A percentile compares a stretch with the other conserved stretches of the same genome.
phyloP scores from a whole-genome alignment of 202 grass and related monocot genomes.

The Cymbopogon flexuosus region DNA sequence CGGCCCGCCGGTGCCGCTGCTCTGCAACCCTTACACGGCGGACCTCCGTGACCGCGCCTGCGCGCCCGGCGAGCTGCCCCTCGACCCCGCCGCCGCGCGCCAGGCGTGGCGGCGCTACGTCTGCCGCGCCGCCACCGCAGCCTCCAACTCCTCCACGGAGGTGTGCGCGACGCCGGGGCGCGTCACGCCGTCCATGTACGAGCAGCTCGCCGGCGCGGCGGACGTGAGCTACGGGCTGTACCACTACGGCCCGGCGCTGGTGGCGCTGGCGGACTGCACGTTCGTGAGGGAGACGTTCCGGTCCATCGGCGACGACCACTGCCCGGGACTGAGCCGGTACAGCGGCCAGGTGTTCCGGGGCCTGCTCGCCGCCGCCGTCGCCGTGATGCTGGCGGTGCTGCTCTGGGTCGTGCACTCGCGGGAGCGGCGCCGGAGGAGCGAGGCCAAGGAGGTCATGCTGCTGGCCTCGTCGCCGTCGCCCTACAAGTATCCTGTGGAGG shows the following conservation, averaged over 20 bases:
- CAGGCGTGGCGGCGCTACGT: slow-evolving; percentile 39
- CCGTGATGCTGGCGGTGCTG: slow-evolving; percentile 44
- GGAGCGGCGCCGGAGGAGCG: slow-evolving; percentile 37
- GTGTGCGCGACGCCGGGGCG: slow-evolving; percentile 54
- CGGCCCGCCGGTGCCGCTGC: slow-evolving; percentile 51
- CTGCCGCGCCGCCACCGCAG: slow-evolving; percentile 13
- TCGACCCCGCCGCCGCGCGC: slow-evolving; percentile 15
- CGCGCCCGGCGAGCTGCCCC: slow-evolving; percentile 39
- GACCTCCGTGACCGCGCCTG: slow-evolving; percentile 45
- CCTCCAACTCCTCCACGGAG: too few species aligned
- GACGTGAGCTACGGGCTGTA: slow-evolving; percentile 58
- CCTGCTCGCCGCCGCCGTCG: slow-evolving; percentile 37
- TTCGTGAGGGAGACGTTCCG: slow-evolving; percentile 64
- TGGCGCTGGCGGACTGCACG: slow-evolving; percentile 54
- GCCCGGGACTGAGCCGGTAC: slow-evolving; percentile 47
- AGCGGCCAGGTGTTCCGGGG: slow-evolving; percentile 55
- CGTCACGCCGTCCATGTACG: slow-evolving; percentile 56
- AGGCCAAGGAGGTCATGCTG: slow-evolving; percentile 16
- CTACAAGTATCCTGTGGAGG: slow-evolving; percentile 22
- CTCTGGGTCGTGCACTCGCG: slow-evolving; percentile 52
- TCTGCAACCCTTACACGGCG: slow-evolving; percentile 62
- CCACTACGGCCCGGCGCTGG: slow-evolving; percentile 53
- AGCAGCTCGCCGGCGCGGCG: slow-evolving; percentile 37
- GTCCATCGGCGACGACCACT: slow-evolving; percentile 43
- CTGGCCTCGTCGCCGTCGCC: neutral